Conservation (phyloP, 1,284 basidiomycete genomes). For the Rhodotorula sp. region DNA sequence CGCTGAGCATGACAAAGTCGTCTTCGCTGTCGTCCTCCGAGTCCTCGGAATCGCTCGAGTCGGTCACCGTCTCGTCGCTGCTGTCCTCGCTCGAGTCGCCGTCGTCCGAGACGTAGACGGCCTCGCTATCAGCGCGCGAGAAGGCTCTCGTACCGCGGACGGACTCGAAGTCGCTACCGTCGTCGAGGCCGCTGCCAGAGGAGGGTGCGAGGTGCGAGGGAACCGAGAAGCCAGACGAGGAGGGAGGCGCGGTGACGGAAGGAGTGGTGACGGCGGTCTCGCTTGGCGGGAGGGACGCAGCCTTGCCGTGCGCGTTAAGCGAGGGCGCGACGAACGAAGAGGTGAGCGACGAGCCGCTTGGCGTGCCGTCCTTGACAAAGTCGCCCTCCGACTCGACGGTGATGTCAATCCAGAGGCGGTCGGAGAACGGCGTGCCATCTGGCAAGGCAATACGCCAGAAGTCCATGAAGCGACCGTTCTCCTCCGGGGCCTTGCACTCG, state of each 20-base stretch:
- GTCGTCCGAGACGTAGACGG: constrained; percentile 2
- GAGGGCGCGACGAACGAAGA: constrained; percentile 24
- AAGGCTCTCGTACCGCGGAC: constrained; percentile 1
- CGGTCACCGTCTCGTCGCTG: constrained; percentile 4
- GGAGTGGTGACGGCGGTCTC: not conserved
- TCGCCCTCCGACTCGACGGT: constrained; percentile 24
- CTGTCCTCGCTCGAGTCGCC: constrained; percentile 8
- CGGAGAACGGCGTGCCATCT: constrained; percentile 36
- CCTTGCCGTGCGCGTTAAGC: constrained; percentile 20
- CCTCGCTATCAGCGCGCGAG: not conserved
- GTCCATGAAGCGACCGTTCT: constrained; percentile 37
- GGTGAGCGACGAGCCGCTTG: not conserved
- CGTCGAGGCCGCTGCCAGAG: not conserved
- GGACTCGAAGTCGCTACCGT: constrained; percentile 24
- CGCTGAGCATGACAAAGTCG: constrained; percentile 20
- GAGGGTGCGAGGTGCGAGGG: constrained; percentile 5
- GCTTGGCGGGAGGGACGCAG: constrained; percentile 4
- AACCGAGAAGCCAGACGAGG: constrained; percentile 18
- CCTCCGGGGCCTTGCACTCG: constrained; percentile 42
- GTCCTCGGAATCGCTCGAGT: not conserved
- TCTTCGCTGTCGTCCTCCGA: constrained; percentile 7
- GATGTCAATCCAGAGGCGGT: constrained; percentile 38
- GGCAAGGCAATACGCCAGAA: constrained; percentile 36
- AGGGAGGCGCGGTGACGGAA: constrained; percentile 1
- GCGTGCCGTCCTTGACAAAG: not conserved